Conservation (phyloP, 345 rosid species). For the Eutrema heterophyllum region DNA sequence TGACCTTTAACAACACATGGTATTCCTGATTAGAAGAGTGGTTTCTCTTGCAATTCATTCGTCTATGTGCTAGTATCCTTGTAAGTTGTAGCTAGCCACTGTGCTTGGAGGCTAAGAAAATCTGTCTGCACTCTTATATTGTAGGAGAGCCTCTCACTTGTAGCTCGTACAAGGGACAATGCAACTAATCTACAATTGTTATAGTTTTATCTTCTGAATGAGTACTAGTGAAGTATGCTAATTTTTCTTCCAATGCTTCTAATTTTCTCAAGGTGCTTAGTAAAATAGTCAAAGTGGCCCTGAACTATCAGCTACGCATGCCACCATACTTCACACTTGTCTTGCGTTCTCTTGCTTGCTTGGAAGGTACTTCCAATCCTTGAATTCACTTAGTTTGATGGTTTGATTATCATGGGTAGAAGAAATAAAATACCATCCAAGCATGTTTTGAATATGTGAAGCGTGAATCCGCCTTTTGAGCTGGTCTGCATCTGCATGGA, state of each 20-base stretch:
- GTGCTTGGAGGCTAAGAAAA: no score
- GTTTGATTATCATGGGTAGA: background rate
- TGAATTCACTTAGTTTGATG: constrained; percentile 6
- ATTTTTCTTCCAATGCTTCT: background rate
- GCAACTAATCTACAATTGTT: background rate
- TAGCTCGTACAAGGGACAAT: background rate
- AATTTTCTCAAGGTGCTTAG: constrained; percentile 62
- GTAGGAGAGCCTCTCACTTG: no score
- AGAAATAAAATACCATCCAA: background rate
- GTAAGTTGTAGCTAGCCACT: no score
- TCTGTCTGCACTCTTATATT: no score
- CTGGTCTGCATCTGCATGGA: constrained; percentile 5
- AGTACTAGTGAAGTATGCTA: background rate
- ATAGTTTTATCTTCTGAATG: background rate
- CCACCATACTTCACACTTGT: constrained; percentile 94
- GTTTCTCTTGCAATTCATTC: no score
- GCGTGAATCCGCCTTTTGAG: background rate
- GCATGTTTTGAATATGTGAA: background rate
- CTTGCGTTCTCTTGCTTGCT: constrained; percentile 90
- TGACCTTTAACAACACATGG: no score
- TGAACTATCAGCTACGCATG: constrained; percentile 91
- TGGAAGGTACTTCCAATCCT: constrained; percentile 64
- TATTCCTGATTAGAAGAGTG: no score
- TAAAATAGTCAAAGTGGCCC: constrained; percentile 77
- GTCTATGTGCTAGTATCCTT: no score